These are phyloP conservation scores for Rhytidiadelphus loreus DNA, from an alignment of 225 moss, liverwort and hornwort species.

Conservation along the genomic window DNA sequence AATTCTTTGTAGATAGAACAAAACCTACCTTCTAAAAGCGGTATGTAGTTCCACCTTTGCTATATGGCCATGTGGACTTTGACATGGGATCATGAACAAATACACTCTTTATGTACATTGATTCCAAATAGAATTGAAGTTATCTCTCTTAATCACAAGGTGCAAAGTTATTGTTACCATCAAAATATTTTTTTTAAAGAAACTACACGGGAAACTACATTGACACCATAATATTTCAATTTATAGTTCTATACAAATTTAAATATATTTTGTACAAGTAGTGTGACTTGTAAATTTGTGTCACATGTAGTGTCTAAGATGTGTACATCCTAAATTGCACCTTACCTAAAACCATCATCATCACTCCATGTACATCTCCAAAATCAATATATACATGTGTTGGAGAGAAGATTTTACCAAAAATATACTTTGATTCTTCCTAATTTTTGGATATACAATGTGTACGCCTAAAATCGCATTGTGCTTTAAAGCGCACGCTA, in stretches of 20 bases:
- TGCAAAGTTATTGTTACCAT: not conserved
- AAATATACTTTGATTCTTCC: not conserved
- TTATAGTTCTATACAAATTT: not conserved
- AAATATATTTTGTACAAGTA: no score
- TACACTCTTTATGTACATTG: accelerated
- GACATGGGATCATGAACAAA: not conserved
- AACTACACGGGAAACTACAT: not conserved
- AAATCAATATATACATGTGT: not conserved
- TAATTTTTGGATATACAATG: not conserved
- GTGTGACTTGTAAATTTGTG: accelerated
- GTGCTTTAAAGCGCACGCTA: no score
- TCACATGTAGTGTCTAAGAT: accelerated
- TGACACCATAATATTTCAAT: not conserved
- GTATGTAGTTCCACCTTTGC: not conserved
- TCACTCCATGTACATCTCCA: not conserved
- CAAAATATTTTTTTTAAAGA: accelerated
- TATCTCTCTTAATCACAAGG: accelerated
- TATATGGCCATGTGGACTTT: accelerated
- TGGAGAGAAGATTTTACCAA: not conserved
- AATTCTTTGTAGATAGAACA: not conserved
- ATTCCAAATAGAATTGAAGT: not conserved
- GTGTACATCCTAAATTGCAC: accelerated
- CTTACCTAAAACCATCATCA: accelerated
- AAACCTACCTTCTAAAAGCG: accelerated
- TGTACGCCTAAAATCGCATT: no score